Base-by-base conservation (phyloP, 2,329 filamentous ascomycete species). In the Penicillium hordei region DNA sequence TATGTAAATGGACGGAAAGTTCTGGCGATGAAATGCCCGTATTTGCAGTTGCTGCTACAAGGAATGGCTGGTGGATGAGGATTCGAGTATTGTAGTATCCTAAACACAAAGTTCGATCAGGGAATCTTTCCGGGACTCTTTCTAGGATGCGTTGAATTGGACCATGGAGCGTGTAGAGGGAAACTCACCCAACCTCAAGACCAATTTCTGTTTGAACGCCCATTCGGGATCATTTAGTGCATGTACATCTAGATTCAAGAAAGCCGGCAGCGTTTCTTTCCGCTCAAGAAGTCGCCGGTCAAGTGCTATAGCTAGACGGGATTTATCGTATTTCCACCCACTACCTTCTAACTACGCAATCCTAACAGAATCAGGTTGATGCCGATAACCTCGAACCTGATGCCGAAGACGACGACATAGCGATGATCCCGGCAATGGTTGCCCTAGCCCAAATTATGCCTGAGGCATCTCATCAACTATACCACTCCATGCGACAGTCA, bases 41-140 rank as follows among this genome's bases (percentile, higher is more conserved):
- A 21, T 51, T 59, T 8, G 59, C 56, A 9, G 60, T 58, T 27
- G 65, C 55, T 23, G 61, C 63, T 8, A 65, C 59, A 25, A 72
- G 52, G 51, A 72, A 72, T 1, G 69, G 69, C 13, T 65, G 65
- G 48, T 72, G 67, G 4, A 72, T 63, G 1, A 72, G 57, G 6
- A 72, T 70, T 13, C 67, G 63, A 4, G 70, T 68, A 38, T 70
- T 71, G 19, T 69, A 69, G 46, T 69, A 72, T 55, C 65, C 66
- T 69, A 31, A 2, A 31, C 29, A 31, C 4, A 8, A 31, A 13
- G 29, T 31, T 31, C 10, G 4, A 31, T 31, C 13, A 31, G 29
- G 9, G 29, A 5, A 0, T 31, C 29, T 31, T 31, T 31, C 29
- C 13, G 29, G 9, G 29, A 5, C 1, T 31, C 29, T 31, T 31